Conservation (phyloP, 1,139 yeast genomes). For the Entelexis sorbosivorans region DNA sequence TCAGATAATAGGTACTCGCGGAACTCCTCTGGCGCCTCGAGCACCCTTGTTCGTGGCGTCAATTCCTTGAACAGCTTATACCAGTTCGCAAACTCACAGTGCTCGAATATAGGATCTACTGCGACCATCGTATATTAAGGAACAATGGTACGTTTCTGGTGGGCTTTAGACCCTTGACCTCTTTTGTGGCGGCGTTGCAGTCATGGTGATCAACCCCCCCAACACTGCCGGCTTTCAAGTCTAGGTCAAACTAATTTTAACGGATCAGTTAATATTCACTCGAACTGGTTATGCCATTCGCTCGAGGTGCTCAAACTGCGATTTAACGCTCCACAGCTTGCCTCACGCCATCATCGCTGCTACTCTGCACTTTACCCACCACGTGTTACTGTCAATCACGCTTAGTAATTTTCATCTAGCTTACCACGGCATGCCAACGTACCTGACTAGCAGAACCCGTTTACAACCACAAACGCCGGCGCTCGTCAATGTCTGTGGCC, state of each 20-base stretch:
- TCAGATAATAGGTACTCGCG: conserved; percentile 63
- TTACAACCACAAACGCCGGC: background rate
- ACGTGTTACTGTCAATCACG: background rate
- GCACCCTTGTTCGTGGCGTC: conserved; percentile 43
- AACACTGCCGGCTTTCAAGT: too few species aligned
- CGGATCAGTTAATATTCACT: too few species aligned
- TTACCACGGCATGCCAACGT: background rate
- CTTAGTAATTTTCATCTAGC: conserved; percentile 1
- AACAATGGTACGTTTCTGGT: background rate
- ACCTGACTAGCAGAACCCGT: background rate
- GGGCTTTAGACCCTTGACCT: background rate
- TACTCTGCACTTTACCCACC: too few species aligned
- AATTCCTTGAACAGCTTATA: conserved; percentile 42
- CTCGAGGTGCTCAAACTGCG: too few species aligned
- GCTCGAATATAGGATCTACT: conserved; percentile 33
- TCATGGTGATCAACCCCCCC: too few species aligned
- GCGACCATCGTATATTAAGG: background rate
- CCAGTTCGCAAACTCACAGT: conserved; percentile 72
- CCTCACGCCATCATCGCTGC: too few species aligned
- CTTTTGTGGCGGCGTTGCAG: background rate
- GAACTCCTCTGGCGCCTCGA: conserved; percentile 58
- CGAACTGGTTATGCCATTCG: too few species aligned
- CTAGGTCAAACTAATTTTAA: too few species aligned
- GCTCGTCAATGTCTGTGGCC: conserved; percentile 4
- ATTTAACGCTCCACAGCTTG: too few species aligned